Evolutionary conservation across 192 early-diverging fungal genomes (phyloP).

Genomic region (Gonapodya prolifera): DNA sequence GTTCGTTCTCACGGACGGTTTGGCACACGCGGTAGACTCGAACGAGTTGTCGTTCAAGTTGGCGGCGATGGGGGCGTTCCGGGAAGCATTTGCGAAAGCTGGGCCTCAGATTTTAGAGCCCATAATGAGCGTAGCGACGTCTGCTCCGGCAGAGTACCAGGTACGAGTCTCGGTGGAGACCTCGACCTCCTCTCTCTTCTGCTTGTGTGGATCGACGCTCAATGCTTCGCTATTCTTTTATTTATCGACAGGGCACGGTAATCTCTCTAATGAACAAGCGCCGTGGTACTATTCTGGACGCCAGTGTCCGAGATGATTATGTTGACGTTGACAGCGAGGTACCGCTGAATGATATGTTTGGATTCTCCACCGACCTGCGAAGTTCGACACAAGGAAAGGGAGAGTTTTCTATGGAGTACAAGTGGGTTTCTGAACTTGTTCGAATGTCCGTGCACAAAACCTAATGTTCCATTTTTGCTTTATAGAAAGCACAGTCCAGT

Average conservation of each 20-base stretch:
- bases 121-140: constrained; percentile 87
- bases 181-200: no score
- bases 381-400: constrained; percentile 91
- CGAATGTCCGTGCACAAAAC: neutral
- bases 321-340: constrained; percentile 77
- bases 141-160: constrained; percentile 83
- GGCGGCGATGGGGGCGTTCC: constrained; percentile 75
- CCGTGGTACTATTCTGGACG: constrained; percentile 88
- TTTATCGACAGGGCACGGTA: constrained; percentile 48
- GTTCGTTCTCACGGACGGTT: constrained; percentile 84
- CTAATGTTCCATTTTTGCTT: neutral
- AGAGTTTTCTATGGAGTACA: constrained; percentile 97
- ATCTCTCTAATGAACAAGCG: constrained; percentile 93
- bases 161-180: constrained; percentile 2
- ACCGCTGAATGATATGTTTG: constrained; percentile 97
- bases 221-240: neutral
- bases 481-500: neutral
- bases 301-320: constrained; percentile 86
- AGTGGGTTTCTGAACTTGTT: constrained; percentile 61
- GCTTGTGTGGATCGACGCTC: neutral
- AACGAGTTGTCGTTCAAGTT: constrained; percentile 91
- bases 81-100: constrained; percentile 74
- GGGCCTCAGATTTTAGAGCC: constrained; percentile 83
- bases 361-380: constrained; percentile 90
- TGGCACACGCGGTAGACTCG: constrained; percentile 86